Evolutionary conservation across 2,329 filamentous ascomycete genomes (phyloP).

Genomic region (Blastomyces percursus): DNA sequence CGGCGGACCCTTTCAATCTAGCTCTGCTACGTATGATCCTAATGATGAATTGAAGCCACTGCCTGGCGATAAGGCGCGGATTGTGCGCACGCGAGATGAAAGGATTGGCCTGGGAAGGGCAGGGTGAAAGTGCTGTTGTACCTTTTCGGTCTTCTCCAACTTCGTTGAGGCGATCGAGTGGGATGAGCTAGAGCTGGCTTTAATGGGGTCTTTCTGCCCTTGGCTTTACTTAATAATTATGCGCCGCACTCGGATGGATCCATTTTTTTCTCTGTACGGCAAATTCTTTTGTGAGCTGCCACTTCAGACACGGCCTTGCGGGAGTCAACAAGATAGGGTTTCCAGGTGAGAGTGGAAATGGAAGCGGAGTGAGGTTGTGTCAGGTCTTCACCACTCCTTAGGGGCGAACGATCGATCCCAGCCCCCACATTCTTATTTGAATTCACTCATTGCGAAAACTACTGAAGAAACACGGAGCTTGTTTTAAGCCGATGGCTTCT

Average conservation of each 20-base stretch:
- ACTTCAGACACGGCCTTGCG: not conserved
- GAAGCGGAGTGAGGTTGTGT: not conserved
- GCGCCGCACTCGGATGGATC: not conserved
- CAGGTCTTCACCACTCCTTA: not conserved
- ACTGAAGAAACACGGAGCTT: not conserved
- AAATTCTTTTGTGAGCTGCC: not conserved
- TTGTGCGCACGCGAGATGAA: constrained; percentile 37
- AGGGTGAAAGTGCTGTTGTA: not conserved
- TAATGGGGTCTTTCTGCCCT: not conserved
- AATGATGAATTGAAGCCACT: constrained; percentile 42
- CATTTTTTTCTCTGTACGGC: not conserved
- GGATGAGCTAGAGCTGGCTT: not conserved
- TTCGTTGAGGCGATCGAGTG: not conserved
- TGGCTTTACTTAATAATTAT: not conserved
- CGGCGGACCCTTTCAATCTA: constrained; percentile 9
- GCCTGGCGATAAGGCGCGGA: constrained; percentile 39
- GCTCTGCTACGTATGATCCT: constrained; percentile 29
- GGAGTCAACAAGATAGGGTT: not conserved
- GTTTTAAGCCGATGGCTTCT: not conserved
- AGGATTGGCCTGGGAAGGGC: constrained; percentile 29
- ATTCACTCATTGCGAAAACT: not conserved
- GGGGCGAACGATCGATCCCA: not conserved
- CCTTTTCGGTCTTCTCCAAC: not conserved
- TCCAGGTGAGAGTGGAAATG: not conserved
- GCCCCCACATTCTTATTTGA: not conserved